phyloP scores from a whole-genome alignment of 257 asterid genomes.

The Solanum corneliomulleri region DNA sequence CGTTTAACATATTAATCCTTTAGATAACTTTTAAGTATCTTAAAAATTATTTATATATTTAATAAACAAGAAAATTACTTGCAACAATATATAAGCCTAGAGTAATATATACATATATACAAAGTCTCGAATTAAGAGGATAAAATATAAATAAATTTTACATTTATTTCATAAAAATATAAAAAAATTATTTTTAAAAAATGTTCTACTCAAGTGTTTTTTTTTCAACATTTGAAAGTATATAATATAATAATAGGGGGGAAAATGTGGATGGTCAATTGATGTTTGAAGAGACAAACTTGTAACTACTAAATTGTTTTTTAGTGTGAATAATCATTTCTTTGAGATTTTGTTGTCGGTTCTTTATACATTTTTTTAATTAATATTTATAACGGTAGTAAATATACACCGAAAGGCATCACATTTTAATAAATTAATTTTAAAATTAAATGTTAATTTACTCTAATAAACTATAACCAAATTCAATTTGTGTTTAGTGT shows the following conservation, averaged over 20 bases:
- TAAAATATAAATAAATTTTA: too few relatives aligned
- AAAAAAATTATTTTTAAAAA: too few relatives aligned
- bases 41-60: too few relatives aligned
- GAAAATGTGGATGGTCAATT: background rate
- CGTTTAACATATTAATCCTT: too few relatives aligned
- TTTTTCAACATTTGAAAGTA: too few relatives aligned
- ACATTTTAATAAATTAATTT: background rate
- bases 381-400: background rate
- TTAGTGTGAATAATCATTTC: background rate
- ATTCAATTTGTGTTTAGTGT: background rate
- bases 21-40: background rate
- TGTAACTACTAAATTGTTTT: background rate
- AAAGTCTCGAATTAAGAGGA: too few relatives aligned
- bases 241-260: too few relatives aligned
- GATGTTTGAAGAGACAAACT: background rate
- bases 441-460: background rate
- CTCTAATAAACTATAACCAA: background rate
- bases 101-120: too few relatives aligned
- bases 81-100: too few relatives aligned
- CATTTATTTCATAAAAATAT: too few relatives aligned
- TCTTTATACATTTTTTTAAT: background rate
- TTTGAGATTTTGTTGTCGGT: background rate
- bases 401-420: background rate
- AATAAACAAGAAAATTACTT: too few relatives aligned
- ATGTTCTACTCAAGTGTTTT: too few relatives aligned